A percentile compares a stretch with the other conserved stretches of the same genome.
Evolutionary conservation across 441 rosid species (phyloP).

Genomic region (Croton setiger): DNA sequence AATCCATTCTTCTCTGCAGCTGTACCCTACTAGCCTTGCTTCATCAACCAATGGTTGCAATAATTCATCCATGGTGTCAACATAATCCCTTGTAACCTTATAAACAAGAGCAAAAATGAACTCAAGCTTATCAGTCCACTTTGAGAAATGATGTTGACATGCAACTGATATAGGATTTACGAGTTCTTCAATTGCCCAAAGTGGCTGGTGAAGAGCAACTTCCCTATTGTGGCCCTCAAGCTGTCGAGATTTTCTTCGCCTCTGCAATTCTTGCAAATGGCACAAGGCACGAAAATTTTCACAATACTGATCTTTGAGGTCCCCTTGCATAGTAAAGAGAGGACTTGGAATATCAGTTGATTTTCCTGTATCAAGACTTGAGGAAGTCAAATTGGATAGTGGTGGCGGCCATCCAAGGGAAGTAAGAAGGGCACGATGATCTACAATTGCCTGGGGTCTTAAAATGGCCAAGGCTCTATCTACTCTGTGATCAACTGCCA

Average conservation of each 20-base stretch:
- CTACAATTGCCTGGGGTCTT: slow-evolving; percentile 91
- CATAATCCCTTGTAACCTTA: slow-evolving; percentile 83
- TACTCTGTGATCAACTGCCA: slow-evolving; percentile 86
- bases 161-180: slow-evolving; percentile 78
- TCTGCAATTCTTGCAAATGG: slow-evolving; percentile 75
- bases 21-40: slow-evolving; percentile 79
- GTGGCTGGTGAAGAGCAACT: slow-evolving; percentile 69
- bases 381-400: slow-evolving; percentile 55
- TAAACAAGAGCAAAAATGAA: slow-evolving; percentile 82
- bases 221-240: slow-evolving; percentile 66
- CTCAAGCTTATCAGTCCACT: slow-evolving; percentile 78
- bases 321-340: slow-evolving; percentile 77
- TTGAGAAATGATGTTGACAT: slow-evolving; percentile 65
- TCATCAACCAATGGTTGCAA: slow-evolving; percentile 93
- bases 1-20: slow-evolving; percentile 95
- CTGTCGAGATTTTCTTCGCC: slow-evolving; percentile 75
- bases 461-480: slow-evolving; percentile 85
- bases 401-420: slow-evolving; percentile 95
- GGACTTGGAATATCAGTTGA: slow-evolving; percentile 53
- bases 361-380: slow-evolving; percentile 40
- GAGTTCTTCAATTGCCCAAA: slow-evolving; percentile 96
- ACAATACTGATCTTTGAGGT: slow-evolving; percentile 66
- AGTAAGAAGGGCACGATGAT: slow-evolving; percentile 73
- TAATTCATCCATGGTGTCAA: slow-evolving; percentile 84
- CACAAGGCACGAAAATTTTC: slow-evolving; percentile 81